Base-by-base conservation (phyloP, 805 yeast species). In the Schwanniomyces occidentalis region DNA sequence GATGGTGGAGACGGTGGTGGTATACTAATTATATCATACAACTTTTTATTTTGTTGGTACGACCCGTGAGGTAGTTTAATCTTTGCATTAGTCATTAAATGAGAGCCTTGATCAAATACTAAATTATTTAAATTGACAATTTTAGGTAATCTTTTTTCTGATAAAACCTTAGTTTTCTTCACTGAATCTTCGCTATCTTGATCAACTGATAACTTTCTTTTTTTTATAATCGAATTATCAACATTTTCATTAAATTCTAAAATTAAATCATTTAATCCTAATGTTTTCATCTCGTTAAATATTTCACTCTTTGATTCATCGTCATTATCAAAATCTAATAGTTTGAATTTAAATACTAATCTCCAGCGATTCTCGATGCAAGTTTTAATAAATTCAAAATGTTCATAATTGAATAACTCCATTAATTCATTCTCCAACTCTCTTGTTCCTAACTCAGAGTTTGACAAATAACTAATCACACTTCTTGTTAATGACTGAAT, bases 21-120 rank as follows among this genome's bases (percentile, higher is more conserved):
- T n/a, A 93, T 78, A 42, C 82, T 89, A 23, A 90, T 85, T 48
- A 88, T 95, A 52, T 91, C 98, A 61, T 91, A 91, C 4, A 75
- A 63, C 39, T 76, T 79, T 44, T 80, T 80, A 8, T 78, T 76
- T 40, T 85, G 76, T 50, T 85, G 88, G 54, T 78, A 85, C 0
- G 98, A 85, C 3, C 95, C 95, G 38, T 74, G 74, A 0, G 99
- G 98, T 3, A 93, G 73, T 34, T 73, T 72, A 15, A 93, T 78
- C 40, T 80, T 82, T 1, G 82, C 63, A 0, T 75, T 70, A 1
- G 89, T 74, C 76, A 82, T 71, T 8, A 84, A 63, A 45, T 77
- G 85, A 0, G 84, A 66, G 0, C 93, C 91, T 52, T 85, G 83
- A 22, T 83, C 88, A 50, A 87, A 84, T 1, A 68, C 69, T 5